Evolutionary conservation across 2,329 filamentous ascomycete genomes (phyloP).

Genomic region (Colletotrichum tanaceti): DNA sequence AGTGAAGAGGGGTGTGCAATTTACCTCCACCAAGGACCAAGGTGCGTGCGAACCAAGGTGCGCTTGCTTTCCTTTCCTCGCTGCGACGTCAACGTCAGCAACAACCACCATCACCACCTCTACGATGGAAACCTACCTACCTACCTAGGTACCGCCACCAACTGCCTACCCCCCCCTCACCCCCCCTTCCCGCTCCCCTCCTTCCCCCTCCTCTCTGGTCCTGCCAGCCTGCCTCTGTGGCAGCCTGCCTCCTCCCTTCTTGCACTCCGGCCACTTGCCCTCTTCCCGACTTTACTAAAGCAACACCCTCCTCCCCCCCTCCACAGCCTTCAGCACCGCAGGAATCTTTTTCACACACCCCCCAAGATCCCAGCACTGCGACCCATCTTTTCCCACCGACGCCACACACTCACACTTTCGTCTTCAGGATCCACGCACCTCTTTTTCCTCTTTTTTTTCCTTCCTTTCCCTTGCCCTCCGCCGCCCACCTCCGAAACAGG

Average conservation of each 20-base stretch:
- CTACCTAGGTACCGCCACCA: not conserved
- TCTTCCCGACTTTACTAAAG: conserved; percentile 10
- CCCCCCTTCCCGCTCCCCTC: not conserved
- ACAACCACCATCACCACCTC: not conserved
- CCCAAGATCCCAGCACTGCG: conserved; percentile 33
- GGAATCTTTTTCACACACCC: not conserved
- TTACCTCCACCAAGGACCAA: not conserved
- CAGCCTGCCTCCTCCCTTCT: conserved; percentile 6
- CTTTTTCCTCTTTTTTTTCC: conserved; percentile 21
- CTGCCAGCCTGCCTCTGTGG: not conserved
- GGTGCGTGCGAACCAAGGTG: not conserved
- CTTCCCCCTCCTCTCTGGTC: not conserved
- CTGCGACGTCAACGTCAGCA: conserved; percentile 39
- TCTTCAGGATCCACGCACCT: conserved; percentile 30
- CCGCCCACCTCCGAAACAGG: conserved; percentile 32
- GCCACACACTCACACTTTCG: conserved; percentile 31
- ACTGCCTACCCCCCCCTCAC: not conserved
- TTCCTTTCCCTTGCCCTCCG: not conserved
- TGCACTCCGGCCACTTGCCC: conserved; percentile 18
- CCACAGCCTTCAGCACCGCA: conserved; percentile 16
- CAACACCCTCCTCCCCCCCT: not conserved
- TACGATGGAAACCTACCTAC: too few species aligned
- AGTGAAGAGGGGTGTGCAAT: conserved; percentile 26
- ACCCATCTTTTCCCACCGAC: conserved; percentile 35
- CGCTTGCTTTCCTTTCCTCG: conserved; percentile 23